Percentiles rank a stretch among this genome's conserved stretches.
These are phyloP conservation scores for Lentinula novae-zelandiae DNA, from an alignment of 1,284 basidiomycete genomes.

Conservation along the genomic window DNA sequence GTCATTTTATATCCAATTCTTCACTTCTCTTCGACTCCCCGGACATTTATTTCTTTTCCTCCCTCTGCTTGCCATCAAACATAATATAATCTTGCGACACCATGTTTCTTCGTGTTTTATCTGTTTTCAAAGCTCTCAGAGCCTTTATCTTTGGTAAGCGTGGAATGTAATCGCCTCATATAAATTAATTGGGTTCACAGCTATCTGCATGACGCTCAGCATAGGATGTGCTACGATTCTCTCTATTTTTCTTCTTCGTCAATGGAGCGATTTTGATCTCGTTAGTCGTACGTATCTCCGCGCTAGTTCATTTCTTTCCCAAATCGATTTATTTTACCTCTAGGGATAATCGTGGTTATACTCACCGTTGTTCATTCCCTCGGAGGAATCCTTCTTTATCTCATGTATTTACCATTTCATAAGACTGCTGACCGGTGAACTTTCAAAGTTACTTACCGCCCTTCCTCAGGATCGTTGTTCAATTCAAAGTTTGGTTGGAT, in stretches of 20 bases:
- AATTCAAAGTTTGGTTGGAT: conserved; percentile 41
- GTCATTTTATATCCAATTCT: not conserved
- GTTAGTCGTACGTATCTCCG: conserved; percentile 30
- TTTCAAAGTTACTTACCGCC: not conserved
- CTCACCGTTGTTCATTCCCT: conserved; percentile 33
- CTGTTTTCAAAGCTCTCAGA: conserved; percentile 22
- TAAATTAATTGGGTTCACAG: conserved; percentile 24
- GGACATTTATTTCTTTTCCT: conserved; percentile 20
- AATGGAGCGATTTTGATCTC: conserved; percentile 33
- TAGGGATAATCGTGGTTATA: conserved; percentile 36
- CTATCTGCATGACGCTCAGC: conserved; percentile 33
- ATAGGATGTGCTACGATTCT: conserved; percentile 36
- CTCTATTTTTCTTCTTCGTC: conserved; percentile 34
- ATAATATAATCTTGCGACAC: conserved; percentile 18
- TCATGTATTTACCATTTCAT: conserved; percentile 35
- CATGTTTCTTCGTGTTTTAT: conserved; percentile 23
- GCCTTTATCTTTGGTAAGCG: conserved; percentile 24
- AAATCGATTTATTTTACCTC: not conserved
- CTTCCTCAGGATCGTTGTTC: conserved; percentile 40
- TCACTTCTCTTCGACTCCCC: not conserved
- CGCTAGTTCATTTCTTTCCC: conserved; percentile 14
- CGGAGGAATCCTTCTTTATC: conserved; percentile 39
- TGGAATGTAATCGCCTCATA: not conserved
- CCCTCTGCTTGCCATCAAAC: not conserved
- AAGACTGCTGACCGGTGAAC: not conserved